Percentiles rank a stretch among this genome's conserved stretches.
phyloP scores from a whole-genome alignment of 352 stramenopile species.

The Pythium phragmiticola region DNA sequence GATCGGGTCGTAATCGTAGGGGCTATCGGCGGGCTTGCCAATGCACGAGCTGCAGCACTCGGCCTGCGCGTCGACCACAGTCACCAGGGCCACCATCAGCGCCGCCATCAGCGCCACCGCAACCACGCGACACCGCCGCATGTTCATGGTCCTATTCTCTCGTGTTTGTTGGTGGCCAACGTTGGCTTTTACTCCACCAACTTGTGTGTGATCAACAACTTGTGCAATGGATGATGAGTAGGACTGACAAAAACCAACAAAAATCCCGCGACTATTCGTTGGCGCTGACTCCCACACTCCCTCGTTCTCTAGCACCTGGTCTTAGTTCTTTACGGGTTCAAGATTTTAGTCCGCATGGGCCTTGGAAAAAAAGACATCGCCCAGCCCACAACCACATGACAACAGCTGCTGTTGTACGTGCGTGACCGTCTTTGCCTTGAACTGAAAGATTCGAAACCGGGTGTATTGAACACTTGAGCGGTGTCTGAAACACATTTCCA shows the following conservation, averaged over 20 bases:
- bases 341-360: constrained; percentile 10
- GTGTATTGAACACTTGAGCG: not conserved
- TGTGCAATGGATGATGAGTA: too few relatives aligned
- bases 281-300: constrained; percentile 10
- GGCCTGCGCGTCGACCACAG: not conserved
- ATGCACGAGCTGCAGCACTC: constrained; percentile 32
- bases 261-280: not conserved
- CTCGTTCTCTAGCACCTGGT: not conserved
- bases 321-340: not conserved
- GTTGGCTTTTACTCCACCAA: not conserved
- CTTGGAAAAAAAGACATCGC: not conserved
- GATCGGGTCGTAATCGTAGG: constrained; percentile 29
- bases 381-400: constrained; percentile 22
- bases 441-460: too few relatives aligned
- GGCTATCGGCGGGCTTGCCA: constrained; percentile 18
- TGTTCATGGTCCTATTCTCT: constrained; percentile 2
- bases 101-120: constrained; percentile 2
- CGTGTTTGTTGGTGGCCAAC: not conserved
- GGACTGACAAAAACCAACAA: not conserved
- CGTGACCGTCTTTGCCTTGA: constrained; percentile 4
- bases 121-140: constrained; percentile 12
- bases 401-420: constrained; percentile 17
- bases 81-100: not conserved
- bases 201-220: not conserved
- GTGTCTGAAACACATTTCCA: not conserved